Evolutionary conservation across 768 basidiomycete species (phyloP).

Genomic region (Mycena venus): DNA sequence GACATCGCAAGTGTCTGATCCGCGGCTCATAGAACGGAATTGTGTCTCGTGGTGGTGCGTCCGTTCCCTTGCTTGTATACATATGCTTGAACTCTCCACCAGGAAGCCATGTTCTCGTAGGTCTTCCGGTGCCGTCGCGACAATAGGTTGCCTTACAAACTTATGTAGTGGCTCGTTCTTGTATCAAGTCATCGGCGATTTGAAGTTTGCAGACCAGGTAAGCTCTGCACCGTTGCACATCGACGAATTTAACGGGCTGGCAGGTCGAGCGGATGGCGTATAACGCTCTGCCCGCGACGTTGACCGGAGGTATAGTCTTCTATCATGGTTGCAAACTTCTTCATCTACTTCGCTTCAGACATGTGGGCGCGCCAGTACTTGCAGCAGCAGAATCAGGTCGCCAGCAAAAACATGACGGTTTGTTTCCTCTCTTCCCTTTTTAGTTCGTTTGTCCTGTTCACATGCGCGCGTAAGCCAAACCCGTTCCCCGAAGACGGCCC

Average conservation of each 20-base stretch:
- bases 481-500: conserved; percentile 66
- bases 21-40: conserved; percentile 57
- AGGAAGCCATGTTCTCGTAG: conserved; percentile 75
- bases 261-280: conserved; percentile 54
- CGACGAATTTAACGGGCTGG: not conserved
- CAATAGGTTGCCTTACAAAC: not conserved
- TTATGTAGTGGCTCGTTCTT: conserved; percentile 62
- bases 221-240: conserved; percentile 16
- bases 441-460: conserved; percentile 1
- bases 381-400: conserved; percentile 71
- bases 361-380: conserved; percentile 74
- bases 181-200: conserved; percentile 69
- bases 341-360: conserved; percentile 43
- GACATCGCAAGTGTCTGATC: not conserved
- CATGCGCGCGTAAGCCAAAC: conserved; percentile 47
- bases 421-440: conserved; percentile 44
- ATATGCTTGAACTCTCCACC: not conserved
- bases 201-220: conserved; percentile 64
- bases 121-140: conserved; percentile 30
- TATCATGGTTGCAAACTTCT: not conserved
- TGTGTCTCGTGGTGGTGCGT: conserved; percentile 69
- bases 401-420: conserved; percentile 66
- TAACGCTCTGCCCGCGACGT: conserved; percentile 55
- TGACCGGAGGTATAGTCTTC: conserved; percentile 50
- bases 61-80: not conserved